Evolutionary conservation across 768 basidiomycete genomes (phyloP), one percentile per base, ranked within the genome.

Genomic region (Pisolithus orientalis): DNA sequence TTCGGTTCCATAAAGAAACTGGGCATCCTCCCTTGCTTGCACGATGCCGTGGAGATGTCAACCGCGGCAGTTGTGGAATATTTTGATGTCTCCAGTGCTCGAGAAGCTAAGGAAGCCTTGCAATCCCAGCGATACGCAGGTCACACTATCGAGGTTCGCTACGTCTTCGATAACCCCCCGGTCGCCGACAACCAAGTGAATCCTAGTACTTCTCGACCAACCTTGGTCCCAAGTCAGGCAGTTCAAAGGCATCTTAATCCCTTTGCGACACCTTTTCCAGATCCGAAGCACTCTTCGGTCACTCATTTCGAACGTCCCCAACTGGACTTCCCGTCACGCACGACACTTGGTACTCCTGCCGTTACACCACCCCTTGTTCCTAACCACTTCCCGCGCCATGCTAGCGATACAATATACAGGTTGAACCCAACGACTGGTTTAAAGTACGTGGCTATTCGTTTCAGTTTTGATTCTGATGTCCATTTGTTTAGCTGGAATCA

Each of bases 1-100:
- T 90, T 83, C 60, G 87, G 87, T 13, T 69, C 74, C 29, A 79
- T 87, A 62, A 81, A 82, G 60, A 78, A 78, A 50, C 75, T 89
- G 49, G 78, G 79, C 56, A 75, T 75, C 39, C 53, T 84, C 11
- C 67, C 75, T 31, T 45, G 64, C 37, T 57, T 53, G 27, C 63
- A 73, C n/a, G 68, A 70, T 32, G 31, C 57, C 6, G 57, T 66
- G 31, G 58, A 68, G 50, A 73, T 72, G 46, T 76, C 73, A 38
- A 72, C 79, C 34, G 77, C 82, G 27, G 84, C 77, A 49, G 58
- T 81, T 25, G 85, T 87, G n/a, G 81, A 86, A 63, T 88, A 86
- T 59, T 66, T 74, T 34, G 72, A 78, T 17, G 54, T 71, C 40
- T 68, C 71, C 34, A 73, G 78, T 54, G 85, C 87, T 37, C 72